Evolutionary conservation across 805 yeast species (phyloP), one percentile per base, ranked within the genome.

Genomic region (Ogataea trehalophila): DNA sequence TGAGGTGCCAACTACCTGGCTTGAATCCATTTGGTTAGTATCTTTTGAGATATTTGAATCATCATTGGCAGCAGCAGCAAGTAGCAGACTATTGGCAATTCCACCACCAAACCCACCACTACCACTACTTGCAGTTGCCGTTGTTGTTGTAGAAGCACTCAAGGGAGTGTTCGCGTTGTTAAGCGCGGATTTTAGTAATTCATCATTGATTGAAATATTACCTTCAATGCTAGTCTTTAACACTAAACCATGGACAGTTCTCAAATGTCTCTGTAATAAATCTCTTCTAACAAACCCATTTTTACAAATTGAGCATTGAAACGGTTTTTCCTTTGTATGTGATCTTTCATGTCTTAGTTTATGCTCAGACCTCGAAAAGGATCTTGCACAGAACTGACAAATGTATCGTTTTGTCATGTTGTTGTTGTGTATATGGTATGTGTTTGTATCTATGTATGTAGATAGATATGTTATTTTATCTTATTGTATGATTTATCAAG

Each of bases 251-350:
- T 87, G 95, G 14, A 87, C 94, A 0, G 95, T 87, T 40, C 92
- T 68, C 49, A 84, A 77, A 63, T 87, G 95, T 36, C 95, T 70
- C 57, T 86, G 87, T 16, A 87, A 69, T 41, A 87, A 68, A 60
- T 87, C 95, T 55, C 94, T 69, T 50, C 95, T 69, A 1, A 87
- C 95, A 69, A 87, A 87, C 2, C 85, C 78, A 42, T 84, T 77
- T 9, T 81, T 73, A 61, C 95, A 87, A 44, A 80, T 74, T 34
- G 76, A 70, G 58, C 95, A 87, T 49, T 80, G 80, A 67, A 84
- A 87, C 0, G 95, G 95, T 52, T 88, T 80, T 58, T 83, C 88
- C 57, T 85, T 85, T 14, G 90, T 85, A 60, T 86, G 94, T 1
- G 89, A 81, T 26, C 91, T 68, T 63, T 86, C 92, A 58, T 86